These are phyloP conservation scores for Diaporthe nobilis DNA, from an alignment of 2,329 filamentous ascomycete species.

Conservation along the genomic window DNA sequence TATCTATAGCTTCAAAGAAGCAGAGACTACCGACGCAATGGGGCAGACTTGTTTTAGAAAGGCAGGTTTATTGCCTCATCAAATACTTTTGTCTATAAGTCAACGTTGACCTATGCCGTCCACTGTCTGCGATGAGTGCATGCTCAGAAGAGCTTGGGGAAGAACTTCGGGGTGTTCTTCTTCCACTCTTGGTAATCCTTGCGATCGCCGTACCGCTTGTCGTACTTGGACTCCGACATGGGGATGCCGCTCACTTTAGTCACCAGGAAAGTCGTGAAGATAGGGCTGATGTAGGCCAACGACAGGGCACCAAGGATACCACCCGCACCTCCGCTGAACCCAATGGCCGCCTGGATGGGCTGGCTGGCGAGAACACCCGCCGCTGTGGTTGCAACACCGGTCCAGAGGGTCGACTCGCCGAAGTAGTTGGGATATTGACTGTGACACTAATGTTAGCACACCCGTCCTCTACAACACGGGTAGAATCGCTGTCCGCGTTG, in stretches of 20 bases:
- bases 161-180: slow-evolving; percentile 73
- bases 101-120: neutral
- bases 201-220: slow-evolving; percentile 72
- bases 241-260: slow-evolving; percentile 75
- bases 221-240: slow-evolving; percentile 78
- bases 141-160: slow-evolving; percentile 68
- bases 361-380: slow-evolving; percentile 68
- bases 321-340: slow-evolving; percentile 60
- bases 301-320: slow-evolving; percentile 51
- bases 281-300: slow-evolving; percentile 72
- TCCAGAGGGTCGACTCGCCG: slow-evolving; percentile 79
- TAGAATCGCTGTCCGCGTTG: no score
- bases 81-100: slow-evolving; percentile 18
- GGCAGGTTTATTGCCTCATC: slow-evolving; percentile 4
- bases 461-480: neutral
- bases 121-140: neutral
- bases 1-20: slow-evolving; percentile 29
- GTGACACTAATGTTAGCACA: neutral
- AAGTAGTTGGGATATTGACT: slow-evolving; percentile 79
- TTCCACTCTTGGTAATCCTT: slow-evolving; percentile 80
- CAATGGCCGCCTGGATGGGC: slow-evolving; percentile 71
- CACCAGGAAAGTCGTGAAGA: slow-evolving; percentile 74
- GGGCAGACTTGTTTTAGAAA: slow-evolving; percentile 1
- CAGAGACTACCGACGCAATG: neutral
- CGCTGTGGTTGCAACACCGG: slow-evolving; percentile 72